These are phyloP conservation scores for Sechiopsis laciniata DNA, from an alignment of 306 rosid genomes.

Conservation along the genomic window DNA sequence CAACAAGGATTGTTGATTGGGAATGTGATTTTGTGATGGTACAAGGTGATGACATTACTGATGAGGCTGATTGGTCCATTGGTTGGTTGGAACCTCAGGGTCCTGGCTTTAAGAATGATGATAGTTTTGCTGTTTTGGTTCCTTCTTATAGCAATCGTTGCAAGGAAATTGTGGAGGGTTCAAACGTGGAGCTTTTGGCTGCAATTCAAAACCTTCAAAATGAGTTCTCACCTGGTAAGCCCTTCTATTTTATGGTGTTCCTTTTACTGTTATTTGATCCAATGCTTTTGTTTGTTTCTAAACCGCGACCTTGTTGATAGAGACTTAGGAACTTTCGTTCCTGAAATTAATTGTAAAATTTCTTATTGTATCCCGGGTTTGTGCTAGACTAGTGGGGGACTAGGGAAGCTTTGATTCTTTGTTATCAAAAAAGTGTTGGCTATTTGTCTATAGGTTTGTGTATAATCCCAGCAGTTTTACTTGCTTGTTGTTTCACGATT, in stretches of 20 bases:
- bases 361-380: no score
- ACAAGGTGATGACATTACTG: constrained; percentile 59
- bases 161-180: constrained; percentile 49
- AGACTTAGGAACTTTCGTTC: no score
- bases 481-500: neutral
- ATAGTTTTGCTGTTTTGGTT: constrained; percentile 74
- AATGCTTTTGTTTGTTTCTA: neutral
- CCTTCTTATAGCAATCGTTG: constrained; percentile 75
- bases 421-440: neutral
- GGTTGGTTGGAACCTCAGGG: constrained; percentile 96
- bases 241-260: neutral
- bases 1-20: constrained; percentile 40
- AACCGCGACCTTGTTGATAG: no score
- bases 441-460: no score
- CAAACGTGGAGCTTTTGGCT: constrained; percentile 56
- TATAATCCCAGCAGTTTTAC: no score
- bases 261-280: neutral
- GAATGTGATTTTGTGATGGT: constrained; percentile 81
- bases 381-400: no score
- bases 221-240: constrained; percentile 66
- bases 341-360: no score
- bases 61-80: constrained; percentile 76
- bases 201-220: constrained; percentile 63
- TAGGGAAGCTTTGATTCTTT: no score
- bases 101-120: constrained; percentile 56